These are phyloP conservation scores for Apiotrichum gamsii DNA, from an alignment of 1,284 basidiomycete species.

Conservation along the genomic window DNA sequence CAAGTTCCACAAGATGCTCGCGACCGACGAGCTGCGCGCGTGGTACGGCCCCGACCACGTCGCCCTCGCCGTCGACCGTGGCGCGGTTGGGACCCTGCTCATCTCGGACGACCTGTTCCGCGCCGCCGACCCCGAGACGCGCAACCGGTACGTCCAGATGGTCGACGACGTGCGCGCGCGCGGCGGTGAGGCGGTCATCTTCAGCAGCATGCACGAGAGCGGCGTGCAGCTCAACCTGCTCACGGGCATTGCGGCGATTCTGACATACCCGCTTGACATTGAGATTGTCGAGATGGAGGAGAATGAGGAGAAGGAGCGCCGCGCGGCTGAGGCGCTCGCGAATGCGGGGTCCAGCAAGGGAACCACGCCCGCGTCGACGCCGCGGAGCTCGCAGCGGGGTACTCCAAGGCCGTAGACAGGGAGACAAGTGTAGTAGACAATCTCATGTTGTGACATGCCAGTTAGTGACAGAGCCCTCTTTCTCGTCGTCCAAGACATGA, in stretches of 20 bases:
- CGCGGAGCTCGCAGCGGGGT: too few relatives aligned
- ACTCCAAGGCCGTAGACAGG: too few relatives aligned
- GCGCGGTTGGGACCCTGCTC: conserved; percentile 86
- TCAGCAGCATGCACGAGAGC: conserved; percentile 98
- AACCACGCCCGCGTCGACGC: too few relatives aligned
- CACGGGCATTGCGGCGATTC: conserved; percentile 89
- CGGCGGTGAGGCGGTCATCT: conserved; percentile 89
- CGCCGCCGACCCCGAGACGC: conserved; percentile 64
- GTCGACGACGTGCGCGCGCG: conserved; percentile 84
- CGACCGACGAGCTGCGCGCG: conserved; percentile 85
- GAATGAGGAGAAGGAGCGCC: conserved; percentile 57
- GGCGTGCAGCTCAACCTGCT: conserved; percentile 92
- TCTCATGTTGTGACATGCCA: too few relatives aligned
- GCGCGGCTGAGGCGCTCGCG: conserved; percentile 30
- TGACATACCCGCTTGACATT: conserved; percentile 92
- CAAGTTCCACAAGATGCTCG: conserved; percentile 97
- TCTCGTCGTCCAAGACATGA: too few relatives aligned
- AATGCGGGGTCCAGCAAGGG: neutral
- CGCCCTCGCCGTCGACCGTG: conserved; percentile 79
- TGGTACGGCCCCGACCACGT: conserved; percentile 99
- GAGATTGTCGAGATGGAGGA: conserved; percentile 91
- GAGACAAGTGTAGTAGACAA: too few relatives aligned
- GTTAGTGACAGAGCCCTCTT: too few relatives aligned
- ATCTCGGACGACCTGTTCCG: conserved; percentile 94
- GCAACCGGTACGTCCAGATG: conserved; percentile 79